These are phyloP conservation scores for Trifolium pratense DNA, from an alignment of 306 rosid species.

Conservation along the genomic window DNA sequence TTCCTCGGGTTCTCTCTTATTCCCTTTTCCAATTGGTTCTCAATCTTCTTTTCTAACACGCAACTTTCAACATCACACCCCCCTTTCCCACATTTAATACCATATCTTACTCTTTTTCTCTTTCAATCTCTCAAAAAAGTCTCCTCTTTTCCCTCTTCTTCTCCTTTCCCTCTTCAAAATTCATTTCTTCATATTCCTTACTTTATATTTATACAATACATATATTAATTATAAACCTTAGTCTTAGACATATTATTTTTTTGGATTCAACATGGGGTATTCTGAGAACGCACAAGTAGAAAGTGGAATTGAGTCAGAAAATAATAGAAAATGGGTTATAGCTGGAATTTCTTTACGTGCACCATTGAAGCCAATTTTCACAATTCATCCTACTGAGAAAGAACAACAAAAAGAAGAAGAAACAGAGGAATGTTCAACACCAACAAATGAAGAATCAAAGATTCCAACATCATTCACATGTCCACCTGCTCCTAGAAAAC, in stretches of 20 bases:
- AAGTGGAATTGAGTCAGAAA: constrained; percentile 53
- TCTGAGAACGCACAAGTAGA: constrained; percentile 59
- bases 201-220: background rate
- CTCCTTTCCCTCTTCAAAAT: constrained; percentile 49
- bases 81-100: constrained; percentile 28
- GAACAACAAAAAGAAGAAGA: constrained; percentile 4
- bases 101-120: constrained; percentile 27
- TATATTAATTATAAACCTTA: background rate
- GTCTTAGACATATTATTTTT: background rate
- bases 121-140: constrained; percentile 8
- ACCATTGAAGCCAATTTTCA: constrained; percentile 68
- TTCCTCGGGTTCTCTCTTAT: constrained; percentile 53
- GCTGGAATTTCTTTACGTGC: constrained; percentile 66
- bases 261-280: constrained; percentile 53
- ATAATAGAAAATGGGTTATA: constrained; percentile 59
- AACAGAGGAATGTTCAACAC: constrained; percentile 58
- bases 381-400: constrained; percentile 38
- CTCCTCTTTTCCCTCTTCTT: background rate
- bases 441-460: constrained; percentile 63
- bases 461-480: constrained; percentile 62
- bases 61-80: constrained; percentile 39
- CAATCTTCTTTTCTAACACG: constrained; percentile 25
- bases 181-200: background rate
- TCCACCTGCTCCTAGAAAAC: constrained; percentile 83
- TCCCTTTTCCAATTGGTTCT: constrained; percentile 30